Base-by-base conservation (phyloP, 257 asterid species). In the Solanum bukasovii region DNA sequence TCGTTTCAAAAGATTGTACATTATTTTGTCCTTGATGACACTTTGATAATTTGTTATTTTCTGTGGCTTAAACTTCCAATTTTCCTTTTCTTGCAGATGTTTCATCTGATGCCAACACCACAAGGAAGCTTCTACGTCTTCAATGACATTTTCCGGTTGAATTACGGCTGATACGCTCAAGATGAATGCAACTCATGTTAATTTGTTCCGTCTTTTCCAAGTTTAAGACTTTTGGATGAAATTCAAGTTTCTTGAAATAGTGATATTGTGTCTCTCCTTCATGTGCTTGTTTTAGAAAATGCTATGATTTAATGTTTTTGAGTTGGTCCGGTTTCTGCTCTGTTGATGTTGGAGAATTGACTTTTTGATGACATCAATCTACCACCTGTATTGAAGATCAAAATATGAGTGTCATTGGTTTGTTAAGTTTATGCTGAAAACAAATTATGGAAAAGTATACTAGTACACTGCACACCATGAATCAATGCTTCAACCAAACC, bases 31-130 rank as follows among this genome's bases (percentile, higher is more conserved):
- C 1, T 52, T 52, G 63, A 52, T 52, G 63, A 52, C 63, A 56
- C 4, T n/a, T 38, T 40, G 33, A 37, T 38, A 5, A 42, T n/a
- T 38, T 77, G 23, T 38, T 40, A 31, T 12, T 27, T 4, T 38
- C 84, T 12, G 31, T 85, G 44, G 40, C 83, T 85, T 65, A 49
- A n/a, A 27, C 72, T 86, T 33, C 35, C 46, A 31, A 29, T 12
- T 59, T 81, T 71, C 46, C 18, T 42, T 84, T 20, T 79, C 44
- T 84, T 67, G 14, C 88, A 90, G 92, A 88, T 90, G 91, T 90
- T 82, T 67, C 90, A 88, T 90, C 88, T 90, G 84, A 88, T 88
- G 90, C 89, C 89, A 82, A 85, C 87, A 12, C 87, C 89, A 16
- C 90, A 88, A 49, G 91, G 89, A 38, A 88, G 91, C 84, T 88